phyloP scores from a whole-genome alignment of 2,329 filamentous ascomycete species.

The Phialemonium atrogriseum region DNA sequence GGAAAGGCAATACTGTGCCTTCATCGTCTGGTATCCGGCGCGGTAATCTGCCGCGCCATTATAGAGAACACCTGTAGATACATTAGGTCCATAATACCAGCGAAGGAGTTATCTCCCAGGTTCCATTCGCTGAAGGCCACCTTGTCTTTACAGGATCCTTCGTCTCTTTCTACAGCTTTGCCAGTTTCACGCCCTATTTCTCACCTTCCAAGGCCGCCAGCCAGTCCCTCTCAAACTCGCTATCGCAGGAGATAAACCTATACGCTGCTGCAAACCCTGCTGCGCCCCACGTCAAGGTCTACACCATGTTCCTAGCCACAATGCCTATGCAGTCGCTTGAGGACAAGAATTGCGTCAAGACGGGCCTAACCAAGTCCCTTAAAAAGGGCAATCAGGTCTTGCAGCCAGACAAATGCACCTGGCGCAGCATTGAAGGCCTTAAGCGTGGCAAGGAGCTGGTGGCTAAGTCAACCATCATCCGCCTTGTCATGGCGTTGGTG shows the following conservation, averaged over 20 bases:
- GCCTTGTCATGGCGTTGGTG: conserved; percentile 43
- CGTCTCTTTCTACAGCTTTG: conserved; percentile 51
- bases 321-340: conserved; percentile 51
- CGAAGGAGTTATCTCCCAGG: too few relatives aligned
- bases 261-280: conserved; percentile 21
- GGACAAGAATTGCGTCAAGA: conserved; percentile 26
- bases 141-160: conserved; percentile 61
- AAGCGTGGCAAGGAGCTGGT: conserved; percentile 58
- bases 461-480: conserved; percentile 49
- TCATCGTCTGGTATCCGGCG: neutral
- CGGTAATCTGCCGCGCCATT: too few relatives aligned
- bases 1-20: neutral
- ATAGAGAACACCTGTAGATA: too few relatives aligned
- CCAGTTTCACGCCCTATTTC: conserved; percentile 60
- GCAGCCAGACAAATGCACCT: conserved; percentile 51
- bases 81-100: too few relatives aligned
- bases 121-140: too few relatives aligned
- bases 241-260: conserved; percentile 49
- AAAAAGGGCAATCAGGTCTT: conserved; percentile 26
- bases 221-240: conserved; percentile 53
- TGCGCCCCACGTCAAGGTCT: conserved; percentile 41
- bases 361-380: conserved; percentile 26
- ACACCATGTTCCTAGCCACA: conserved; percentile 56
- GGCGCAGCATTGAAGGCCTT: conserved; percentile 45
- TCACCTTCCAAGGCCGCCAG: conserved; percentile 60